Evolutionary conservation across 169 alveolate genomes (phyloP).

Genomic region (Plasmodium vinckei): DNA sequence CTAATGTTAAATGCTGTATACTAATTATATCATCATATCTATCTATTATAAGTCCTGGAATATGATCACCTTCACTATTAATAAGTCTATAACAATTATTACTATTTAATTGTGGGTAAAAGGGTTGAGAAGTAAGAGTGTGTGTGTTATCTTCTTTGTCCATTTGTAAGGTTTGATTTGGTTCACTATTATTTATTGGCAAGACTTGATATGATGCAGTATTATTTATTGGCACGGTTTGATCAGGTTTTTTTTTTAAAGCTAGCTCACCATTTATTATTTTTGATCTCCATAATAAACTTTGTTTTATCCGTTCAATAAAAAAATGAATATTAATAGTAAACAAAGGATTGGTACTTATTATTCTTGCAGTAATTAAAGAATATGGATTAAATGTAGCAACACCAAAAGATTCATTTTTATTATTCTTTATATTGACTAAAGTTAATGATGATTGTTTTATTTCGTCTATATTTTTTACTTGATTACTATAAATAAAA

Average conservation of each 20-base stretch:
- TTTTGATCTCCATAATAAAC: conserved; percentile 45
- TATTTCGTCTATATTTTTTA: conserved; percentile 45
- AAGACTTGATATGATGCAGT: neutral
- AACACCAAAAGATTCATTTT: conserved; percentile 55
- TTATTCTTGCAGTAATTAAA: conserved; percentile 62
- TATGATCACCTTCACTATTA: conserved; percentile 77
- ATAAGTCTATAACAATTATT: conserved; percentile 68
- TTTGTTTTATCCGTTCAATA: conserved; percentile 31
- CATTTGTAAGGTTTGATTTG: neutral
- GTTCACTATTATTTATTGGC: neutral
- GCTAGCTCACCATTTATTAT: neutral
- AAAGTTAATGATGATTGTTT: conserved; percentile 31
- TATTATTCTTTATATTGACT: conserved; percentile 53
- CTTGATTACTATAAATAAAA: conserved; percentile 61
- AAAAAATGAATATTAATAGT: conserved; percentile 60
- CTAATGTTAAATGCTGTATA: conserved; percentile 53
- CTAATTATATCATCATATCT: conserved; percentile 36
- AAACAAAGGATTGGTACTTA: conserved; percentile 47
- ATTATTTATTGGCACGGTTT: neutral
- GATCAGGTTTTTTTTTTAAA: neutral
- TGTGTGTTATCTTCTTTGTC: neutral
- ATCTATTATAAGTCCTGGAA: conserved; percentile 80
- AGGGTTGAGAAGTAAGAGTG: neutral
- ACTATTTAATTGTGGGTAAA: neutral
- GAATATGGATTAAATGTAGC: conserved; percentile 68